Percentiles rank a stretch among this genome's conserved stretches.
Evolutionary conservation across 331 rosid genomes (phyloP).

Genomic region (Pyrus hybrid): DNA sequence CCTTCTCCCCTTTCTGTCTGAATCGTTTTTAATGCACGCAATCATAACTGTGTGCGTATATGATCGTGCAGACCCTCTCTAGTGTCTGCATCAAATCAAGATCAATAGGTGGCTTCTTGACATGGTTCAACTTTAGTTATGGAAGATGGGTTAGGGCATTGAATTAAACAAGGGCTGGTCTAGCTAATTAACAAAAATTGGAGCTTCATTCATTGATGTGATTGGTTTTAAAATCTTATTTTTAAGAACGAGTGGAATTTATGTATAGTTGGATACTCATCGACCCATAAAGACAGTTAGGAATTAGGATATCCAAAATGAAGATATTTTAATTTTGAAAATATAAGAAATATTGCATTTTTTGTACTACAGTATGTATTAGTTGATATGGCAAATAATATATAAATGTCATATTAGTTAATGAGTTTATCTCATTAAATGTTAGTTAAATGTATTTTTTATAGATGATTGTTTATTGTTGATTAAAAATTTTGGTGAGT

Average conservation of each 20-base stretch:
- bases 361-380: no score
- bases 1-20: not conserved
- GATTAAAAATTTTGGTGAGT: no score
- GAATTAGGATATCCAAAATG: no score
- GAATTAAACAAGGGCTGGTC: not conserved
- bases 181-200: not conserved
- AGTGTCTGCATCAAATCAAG: slow-evolving; percentile 15
- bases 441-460: no score
- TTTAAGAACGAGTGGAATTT: not conserved
- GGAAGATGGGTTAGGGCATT: not conserved
- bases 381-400: no score
- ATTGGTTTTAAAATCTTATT: not conserved
- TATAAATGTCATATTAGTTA: no score
- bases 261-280: not conserved
- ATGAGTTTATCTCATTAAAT: no score
- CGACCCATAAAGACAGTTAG: not conserved
- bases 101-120: not conserved
- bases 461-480: no score
- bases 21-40: slow-evolving; percentile 20
- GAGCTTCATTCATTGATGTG: not conserved
- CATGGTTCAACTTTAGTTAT: not conserved
- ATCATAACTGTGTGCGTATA: slow-evolving; percentile 21
- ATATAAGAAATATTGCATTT: no score
- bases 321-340: no score
- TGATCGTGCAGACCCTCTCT: not conserved